Percentiles rank a stretch among this genome's conserved stretches.
These are phyloP conservation scores for Amauroascus niger DNA, from an alignment of 2,329 filamentous ascomycete genomes.

Conservation along the genomic window DNA sequence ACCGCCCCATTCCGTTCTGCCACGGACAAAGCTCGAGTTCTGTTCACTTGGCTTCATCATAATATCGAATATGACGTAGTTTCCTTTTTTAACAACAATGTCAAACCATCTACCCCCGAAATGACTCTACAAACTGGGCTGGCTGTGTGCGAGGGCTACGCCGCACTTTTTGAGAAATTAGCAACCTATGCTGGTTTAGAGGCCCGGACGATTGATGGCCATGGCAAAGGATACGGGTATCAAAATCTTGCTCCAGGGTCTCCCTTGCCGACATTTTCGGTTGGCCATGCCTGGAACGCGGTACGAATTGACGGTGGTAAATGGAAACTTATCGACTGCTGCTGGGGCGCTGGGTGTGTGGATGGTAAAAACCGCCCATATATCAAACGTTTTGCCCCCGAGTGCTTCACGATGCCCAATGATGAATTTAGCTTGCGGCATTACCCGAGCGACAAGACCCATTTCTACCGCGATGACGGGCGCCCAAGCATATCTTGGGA, in stretches of 20 bases:
- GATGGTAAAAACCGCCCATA: constrained; percentile 48
- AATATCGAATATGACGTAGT: constrained; percentile 79
- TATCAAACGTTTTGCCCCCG: constrained; percentile 56
- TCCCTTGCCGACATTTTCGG: constrained; percentile 53
- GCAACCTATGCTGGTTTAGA: constrained; percentile 72
- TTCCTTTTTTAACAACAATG: constrained; percentile 63
- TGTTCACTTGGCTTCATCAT: constrained; percentile 93
- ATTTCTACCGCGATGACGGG: constrained; percentile 66
- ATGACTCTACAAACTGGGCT: constrained; percentile 66
- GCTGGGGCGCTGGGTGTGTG: constrained; percentile 81
- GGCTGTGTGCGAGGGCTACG: constrained; percentile 88
- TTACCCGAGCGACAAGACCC: constrained; percentile 56
- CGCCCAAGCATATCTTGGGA: constrained; percentile 58
- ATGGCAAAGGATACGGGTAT: constrained; percentile 81
- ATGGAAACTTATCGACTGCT: constrained; percentile 87
- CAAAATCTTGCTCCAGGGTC: constrained; percentile 52
- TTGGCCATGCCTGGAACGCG: constrained; percentile 84
- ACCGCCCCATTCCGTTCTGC: constrained; percentile 68
- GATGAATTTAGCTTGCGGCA: constrained; percentile 73
- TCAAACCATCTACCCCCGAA: constrained; percentile 58
- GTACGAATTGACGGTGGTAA: constrained; percentile 74
- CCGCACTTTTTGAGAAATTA: constrained; percentile 67
- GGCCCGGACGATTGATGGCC: constrained; percentile 61
- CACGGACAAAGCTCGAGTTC: constrained; percentile 84
- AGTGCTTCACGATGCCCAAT: constrained; percentile 55